These are phyloP conservation scores for Teratosphaeria viscida DNA, from an alignment of 2,329 filamentous ascomycete species.

Conservation along the genomic window DNA sequence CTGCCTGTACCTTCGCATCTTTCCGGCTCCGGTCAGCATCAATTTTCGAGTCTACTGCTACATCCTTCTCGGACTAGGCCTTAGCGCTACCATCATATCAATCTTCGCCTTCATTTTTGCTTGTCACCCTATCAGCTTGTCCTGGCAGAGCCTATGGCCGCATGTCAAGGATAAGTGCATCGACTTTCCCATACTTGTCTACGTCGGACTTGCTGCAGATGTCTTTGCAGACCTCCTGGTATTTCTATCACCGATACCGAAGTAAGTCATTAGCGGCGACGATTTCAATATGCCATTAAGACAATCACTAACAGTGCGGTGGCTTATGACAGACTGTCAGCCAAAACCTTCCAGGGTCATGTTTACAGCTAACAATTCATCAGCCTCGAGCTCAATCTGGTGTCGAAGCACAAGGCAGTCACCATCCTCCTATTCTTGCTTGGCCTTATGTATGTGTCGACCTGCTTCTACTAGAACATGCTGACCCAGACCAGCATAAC, in stretches of 20 bases:
- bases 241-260: background rate
- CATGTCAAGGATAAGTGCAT: background rate
- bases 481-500: background rate
- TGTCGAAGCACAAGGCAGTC: background rate
- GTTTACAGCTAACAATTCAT: background rate
- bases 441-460: background rate
- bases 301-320: background rate
- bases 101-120: background rate
- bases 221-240: background rate
- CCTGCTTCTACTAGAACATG: background rate
- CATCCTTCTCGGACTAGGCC: background rate
- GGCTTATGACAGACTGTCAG: background rate
- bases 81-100: background rate
- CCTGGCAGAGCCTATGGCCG: background rate
- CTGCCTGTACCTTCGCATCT: background rate
- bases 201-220: background rate
- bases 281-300: background rate
- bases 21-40: background rate
- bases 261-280: background rate
- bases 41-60: background rate
- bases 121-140: background rate
- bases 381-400: background rate
- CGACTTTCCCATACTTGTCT: background rate
- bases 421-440: background rate
- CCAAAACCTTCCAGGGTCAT: background rate